Percentiles rank a stretch among this genome's conserved stretches.
Evolutionary conservation across 306 rosid species (phyloP).

Genomic region (Gynostemma pentaphyllum): DNA sequence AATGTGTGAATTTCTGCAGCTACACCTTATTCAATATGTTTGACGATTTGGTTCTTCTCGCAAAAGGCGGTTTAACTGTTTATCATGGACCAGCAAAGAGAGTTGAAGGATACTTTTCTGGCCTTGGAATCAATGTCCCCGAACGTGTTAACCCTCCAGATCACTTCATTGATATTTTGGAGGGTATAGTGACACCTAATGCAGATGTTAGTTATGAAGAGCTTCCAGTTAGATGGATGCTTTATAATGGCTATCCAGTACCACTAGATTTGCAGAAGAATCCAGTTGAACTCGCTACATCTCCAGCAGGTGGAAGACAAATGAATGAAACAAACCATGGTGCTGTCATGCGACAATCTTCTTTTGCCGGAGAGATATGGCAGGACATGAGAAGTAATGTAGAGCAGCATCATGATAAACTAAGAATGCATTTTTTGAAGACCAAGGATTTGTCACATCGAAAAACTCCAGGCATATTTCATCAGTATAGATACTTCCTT

Average conservation of each 20-base stretch:
- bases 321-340: slow-evolving; percentile 20
- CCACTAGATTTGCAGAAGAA: slow-evolving; percentile 68
- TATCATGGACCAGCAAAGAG: slow-evolving; percentile 77
- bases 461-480: slow-evolving; percentile 59
- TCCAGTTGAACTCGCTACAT: slow-evolving; percentile 18
- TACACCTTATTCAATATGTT: slow-evolving; percentile 93
- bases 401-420: slow-evolving; percentile 53
- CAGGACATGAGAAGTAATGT: slow-evolving; percentile 57
- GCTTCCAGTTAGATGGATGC: slow-evolving; percentile 90
- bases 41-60: slow-evolving; percentile 88
- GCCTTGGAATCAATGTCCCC: slow-evolving; percentile 68
- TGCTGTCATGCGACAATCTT: slow-evolving; percentile 23
- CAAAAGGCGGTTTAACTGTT: slow-evolving; percentile 94
- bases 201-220: slow-evolving; percentile 46
- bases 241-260: slow-evolving; percentile 57
- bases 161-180: slow-evolving; percentile 80
- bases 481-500: slow-evolving; percentile 77
- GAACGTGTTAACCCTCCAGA: slow-evolving; percentile 94
- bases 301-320: slow-evolving; percentile 21
- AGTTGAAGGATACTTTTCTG: slow-evolving; percentile 73
- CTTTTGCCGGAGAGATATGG: slow-evolving; percentile 89
- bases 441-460: slow-evolving; percentile 69
- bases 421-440: slow-evolving; percentile 45
- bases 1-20: slow-evolving; percentile 21
- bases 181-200: slow-evolving; percentile 50